phyloP scores from a whole-genome alignment of 371 early-diverging fungal genomes.

The Rhizopus stolonifer region DNA sequence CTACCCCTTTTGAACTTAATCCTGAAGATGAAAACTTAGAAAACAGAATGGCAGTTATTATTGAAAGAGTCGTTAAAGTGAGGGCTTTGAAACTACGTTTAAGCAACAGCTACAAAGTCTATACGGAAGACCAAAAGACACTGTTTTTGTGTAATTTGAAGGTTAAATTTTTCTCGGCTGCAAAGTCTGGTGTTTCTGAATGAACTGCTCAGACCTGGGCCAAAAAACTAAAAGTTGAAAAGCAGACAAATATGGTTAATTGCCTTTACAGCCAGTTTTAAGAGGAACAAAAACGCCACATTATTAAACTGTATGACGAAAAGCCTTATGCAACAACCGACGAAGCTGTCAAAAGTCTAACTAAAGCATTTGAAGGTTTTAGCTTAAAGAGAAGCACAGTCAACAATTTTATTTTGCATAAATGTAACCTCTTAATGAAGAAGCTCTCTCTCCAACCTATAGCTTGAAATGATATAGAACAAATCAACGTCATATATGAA shows the following conservation, averaged over 20 bases:
- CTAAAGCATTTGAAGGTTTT: constrained; percentile 7
- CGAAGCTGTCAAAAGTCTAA: constrained; percentile 3
- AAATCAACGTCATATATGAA: constrained; percentile 3
- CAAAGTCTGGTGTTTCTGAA: constrained; percentile 2
- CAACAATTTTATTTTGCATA: constrained; percentile 5
- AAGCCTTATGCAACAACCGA: constrained; percentile 3
- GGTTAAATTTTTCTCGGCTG: constrained; percentile 8
- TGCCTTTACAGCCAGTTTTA: neutral
- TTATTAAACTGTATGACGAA: constrained; percentile 3
- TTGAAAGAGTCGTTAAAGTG: neutral
- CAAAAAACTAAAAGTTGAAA: constrained; percentile 7
- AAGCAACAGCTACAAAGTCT: neutral
- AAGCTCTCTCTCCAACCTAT: neutral
- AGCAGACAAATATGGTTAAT: constrained; percentile 6
- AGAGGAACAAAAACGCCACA: constrained; percentile 3
- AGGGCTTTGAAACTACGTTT: neutral
- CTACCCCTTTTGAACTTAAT: constrained; percentile 10
- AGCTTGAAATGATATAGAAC: constrained; percentile 2
- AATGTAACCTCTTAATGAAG: constrained; percentile 4
- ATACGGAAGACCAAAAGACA: constrained; percentile 7
- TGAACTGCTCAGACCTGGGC: constrained; percentile 3
- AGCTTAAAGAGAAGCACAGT: neutral
- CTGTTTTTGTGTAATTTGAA: constrained; percentile 5
- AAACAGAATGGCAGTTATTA: constrained; percentile 1
- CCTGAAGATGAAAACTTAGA: too few species aligned